Evolutionary conservation across 2,329 filamentous ascomycete species (phyloP).

Genomic region (Fulvia fulva): DNA sequence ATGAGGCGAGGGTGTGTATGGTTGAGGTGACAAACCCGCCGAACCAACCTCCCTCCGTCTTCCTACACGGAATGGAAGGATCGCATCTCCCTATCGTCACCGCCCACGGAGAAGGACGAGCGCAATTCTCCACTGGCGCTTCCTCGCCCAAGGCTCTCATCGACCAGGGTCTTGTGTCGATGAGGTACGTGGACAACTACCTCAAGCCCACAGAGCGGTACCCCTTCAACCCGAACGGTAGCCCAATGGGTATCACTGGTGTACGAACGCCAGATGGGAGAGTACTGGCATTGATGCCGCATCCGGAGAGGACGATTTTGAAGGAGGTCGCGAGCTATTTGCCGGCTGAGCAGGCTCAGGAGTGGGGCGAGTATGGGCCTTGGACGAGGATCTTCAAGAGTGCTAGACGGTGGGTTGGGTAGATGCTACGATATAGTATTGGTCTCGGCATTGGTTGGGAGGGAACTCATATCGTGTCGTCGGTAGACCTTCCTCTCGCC

Average conservation of each 20-base stretch:
- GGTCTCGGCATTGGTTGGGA: background rate
- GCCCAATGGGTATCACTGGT: conserved; percentile 74
- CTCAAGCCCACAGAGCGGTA: conserved; percentile 73
- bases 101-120: conserved; percentile 87
- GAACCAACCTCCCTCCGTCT: conserved; percentile 61
- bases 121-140: conserved; percentile 51
- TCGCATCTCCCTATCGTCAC: conserved; percentile 80
- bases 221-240: conserved; percentile 86
- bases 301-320: conserved; percentile 85
- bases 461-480: background rate
- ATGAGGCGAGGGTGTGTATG: conserved; percentile 85
- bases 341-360: conserved; percentile 56
- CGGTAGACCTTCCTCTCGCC: background rate
- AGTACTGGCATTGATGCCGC: conserved; percentile 87
- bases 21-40: conserved; percentile 67
- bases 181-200: conserved; percentile 84
- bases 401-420: conserved; percentile 79
- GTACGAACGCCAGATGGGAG: conserved; percentile 73
- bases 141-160: conserved; percentile 52
- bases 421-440: background rate
- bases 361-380: conserved; percentile 78
- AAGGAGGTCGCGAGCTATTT: conserved; percentile 73
- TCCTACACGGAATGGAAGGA: conserved; percentile 83
- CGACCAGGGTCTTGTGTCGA: conserved; percentile 64
- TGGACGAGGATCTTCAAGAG: conserved; percentile 86